These are phyloP conservation scores for Plasmopara halstedii DNA, from an alignment of 352 stramenopile species.

Conservation along the genomic window DNA sequence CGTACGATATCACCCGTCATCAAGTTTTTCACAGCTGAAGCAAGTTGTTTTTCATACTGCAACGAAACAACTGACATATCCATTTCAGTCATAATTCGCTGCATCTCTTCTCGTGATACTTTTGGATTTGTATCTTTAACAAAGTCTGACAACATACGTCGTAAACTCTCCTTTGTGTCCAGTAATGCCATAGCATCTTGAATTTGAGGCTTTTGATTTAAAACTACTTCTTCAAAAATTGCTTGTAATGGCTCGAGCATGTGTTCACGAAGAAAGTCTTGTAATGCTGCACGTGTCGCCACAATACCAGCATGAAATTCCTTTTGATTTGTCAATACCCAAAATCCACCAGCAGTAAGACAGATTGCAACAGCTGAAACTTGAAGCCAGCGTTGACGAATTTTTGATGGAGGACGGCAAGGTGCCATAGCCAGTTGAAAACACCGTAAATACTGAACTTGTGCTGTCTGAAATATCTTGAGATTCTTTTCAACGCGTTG, in stretches of 20 bases:
- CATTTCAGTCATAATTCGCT: slow-evolving; percentile 52
- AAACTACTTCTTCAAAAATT: slow-evolving; percentile 69
- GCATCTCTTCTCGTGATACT: slow-evolving; percentile 27
- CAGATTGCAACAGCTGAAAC: slow-evolving; percentile 46
- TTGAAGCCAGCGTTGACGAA: slow-evolving; percentile 70
- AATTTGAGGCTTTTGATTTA: slow-evolving; percentile 81
- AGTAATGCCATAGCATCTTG: slow-evolving; percentile 67
- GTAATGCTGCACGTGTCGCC: slow-evolving; percentile 31
- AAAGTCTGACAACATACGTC: slow-evolving; percentile 77
- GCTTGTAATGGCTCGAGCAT: slow-evolving; percentile 73
- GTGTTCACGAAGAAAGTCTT: slow-evolving; percentile 74
- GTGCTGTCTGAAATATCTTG: slow-evolving; percentile 29
- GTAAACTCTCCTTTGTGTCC: slow-evolving; percentile 75
- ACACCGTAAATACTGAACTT: slow-evolving; percentile 41
- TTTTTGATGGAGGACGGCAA: slow-evolving; percentile 56
- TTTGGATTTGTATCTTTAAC: slow-evolving; percentile 64
- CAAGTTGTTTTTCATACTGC: slow-evolving; percentile 63
- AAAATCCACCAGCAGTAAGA: slow-evolving; percentile 45
- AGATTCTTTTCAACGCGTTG: slow-evolving; percentile 42
- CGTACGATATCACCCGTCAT: slow-evolving; percentile 82
- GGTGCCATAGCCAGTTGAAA: slow-evolving; percentile 49
- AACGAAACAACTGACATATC: slow-evolving; percentile 73
- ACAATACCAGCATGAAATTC: slow-evolving; percentile 46
- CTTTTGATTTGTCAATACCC: slow-evolving; percentile 57
- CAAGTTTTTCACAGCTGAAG: slow-evolving; percentile 59